A percentile compares a stretch with the other conserved stretches of the same genome.
Conservation (phyloP, 2,329 filamentous ascomycete species). For the Fusarium siculi region DNA sequence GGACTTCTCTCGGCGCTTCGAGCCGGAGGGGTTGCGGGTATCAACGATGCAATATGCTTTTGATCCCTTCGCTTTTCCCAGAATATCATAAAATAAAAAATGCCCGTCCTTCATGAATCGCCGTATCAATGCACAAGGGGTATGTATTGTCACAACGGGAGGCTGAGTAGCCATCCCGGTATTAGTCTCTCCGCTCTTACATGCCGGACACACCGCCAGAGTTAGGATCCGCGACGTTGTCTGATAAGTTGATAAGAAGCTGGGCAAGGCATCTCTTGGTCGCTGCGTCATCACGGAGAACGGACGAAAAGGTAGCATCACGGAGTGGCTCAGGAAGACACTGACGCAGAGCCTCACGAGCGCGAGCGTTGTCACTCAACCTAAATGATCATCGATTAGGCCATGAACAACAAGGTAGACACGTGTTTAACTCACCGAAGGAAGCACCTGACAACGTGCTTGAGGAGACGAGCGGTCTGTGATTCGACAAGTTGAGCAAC, state of each 20-base stretch:
- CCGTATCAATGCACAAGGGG: conserved; percentile 44
- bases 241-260: conserved; percentile 93
- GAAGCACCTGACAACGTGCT: conserved; percentile 98
- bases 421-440: conserved; percentile 76
- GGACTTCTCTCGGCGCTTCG: conserved; percentile 28
- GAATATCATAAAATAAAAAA: conserved; percentile 45
- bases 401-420: neutral
- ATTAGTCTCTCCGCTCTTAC: conserved; percentile 40
- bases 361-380: conserved; percentile 94
- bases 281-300: conserved; percentile 94
- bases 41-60: conserved; percentile 49
- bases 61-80: conserved; percentile 46
- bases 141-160: conserved; percentile 45
- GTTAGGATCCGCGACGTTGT: conserved; percentile 74
- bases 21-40: conserved; percentile 45
- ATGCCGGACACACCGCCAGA: conserved; percentile 50
- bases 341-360: conserved; percentile 92
- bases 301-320: conserved; percentile 95
- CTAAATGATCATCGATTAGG: conserved; percentile 56
- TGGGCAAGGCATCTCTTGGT: conserved; percentile 98
- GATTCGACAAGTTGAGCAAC: conserved; percentile 97
- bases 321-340: conserved; percentile 98
- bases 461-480: conserved; percentile 93
- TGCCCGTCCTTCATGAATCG: conserved; percentile 42
- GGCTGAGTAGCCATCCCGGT: conserved; percentile 10